These are phyloP conservation scores for Volvox carteri DNA, from an alignment of 163 green algal species.

Conservation along the genomic window DNA sequence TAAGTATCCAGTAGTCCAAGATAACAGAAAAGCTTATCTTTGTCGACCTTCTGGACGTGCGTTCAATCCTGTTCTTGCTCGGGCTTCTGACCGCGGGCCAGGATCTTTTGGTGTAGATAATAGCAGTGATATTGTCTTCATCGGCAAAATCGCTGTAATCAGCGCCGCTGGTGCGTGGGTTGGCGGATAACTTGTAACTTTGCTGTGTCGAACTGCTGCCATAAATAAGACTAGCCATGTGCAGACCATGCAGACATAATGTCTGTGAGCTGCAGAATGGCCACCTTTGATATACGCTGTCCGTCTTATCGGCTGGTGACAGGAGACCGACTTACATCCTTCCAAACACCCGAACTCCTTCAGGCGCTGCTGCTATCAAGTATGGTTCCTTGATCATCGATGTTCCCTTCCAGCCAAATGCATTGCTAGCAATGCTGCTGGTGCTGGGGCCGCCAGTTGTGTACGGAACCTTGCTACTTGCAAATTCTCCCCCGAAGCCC, in stretches of 20 bases:
- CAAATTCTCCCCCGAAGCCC: not conserved
- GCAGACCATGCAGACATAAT: too few relatives aligned
- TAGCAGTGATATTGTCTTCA: conserved; percentile 43
- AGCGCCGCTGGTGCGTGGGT: conserved; percentile 42
- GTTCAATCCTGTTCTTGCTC: too few relatives aligned
- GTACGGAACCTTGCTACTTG: conserved; percentile 47
- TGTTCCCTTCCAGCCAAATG: conserved; percentile 74
- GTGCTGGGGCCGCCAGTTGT: conserved; percentile 66
- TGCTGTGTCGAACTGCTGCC: not conserved
- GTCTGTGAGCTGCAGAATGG: too few relatives aligned
- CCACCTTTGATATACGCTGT: too few relatives aligned
- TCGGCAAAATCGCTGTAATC: conserved; percentile 52
- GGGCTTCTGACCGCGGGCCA: not conserved
- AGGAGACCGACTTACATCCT: too few relatives aligned
- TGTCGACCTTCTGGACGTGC: too few relatives aligned
- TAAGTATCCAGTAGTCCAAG: too few relatives aligned
- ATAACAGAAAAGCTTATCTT: too few relatives aligned
- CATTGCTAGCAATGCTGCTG: conserved; percentile 63
- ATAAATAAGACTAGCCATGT: too few relatives aligned
- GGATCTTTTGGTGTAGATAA: conserved; percentile 8
- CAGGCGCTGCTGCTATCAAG: conserved; percentile 76
- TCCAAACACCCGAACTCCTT: not conserved
- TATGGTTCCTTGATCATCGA: conserved; percentile 80
- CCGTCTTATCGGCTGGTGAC: too few relatives aligned
- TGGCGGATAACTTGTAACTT: not conserved